Base-by-base conservation (phyloP, 768 basidiomycete genomes). In the Hydnum rufescens region DNA sequence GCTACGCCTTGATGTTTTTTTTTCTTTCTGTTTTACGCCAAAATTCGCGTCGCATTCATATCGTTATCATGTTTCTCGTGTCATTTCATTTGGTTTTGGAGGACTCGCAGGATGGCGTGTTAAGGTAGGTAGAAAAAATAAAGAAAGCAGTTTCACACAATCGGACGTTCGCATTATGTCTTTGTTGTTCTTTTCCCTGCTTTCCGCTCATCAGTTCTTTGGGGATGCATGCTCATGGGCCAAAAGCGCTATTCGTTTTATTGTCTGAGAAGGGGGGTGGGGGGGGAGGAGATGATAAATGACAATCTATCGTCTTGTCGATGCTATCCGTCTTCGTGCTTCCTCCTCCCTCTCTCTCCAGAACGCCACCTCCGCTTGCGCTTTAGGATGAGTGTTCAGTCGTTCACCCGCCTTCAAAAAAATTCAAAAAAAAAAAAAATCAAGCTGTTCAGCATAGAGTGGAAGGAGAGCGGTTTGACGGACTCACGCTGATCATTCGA, bases 311-410 rank as follows among this genome's bases (percentile, higher is more conserved):
- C 53, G 28, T 4, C 47, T 29, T 5, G 58, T 49, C 39, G 47
- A 56, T 39, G 59, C 52, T 8, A 65, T 68, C 50, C 69, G 60
- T 32, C 71, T 60, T 30, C 72, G 63, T 19, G 84, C 77, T 58
- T 85, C 80, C 61, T 90, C 89, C 60, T 89, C 85, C 53, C 82
- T 71, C 57, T 86, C 77, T 3, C 82, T 74, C 83, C 89, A 95
- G 64, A 80, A 88, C 3, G 76, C 77, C 36, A 89, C 74, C 60
- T 96, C 92, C 54, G 76, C 75, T 61, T 93, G 90, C 1, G 82
- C 73, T 62, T 87, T 87, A 1, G 82, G 77, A 63, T 95, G 90
- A 4, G 78, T 79, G 2, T 75, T 78, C 42, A 77, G 70, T 26
- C 44, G 13, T 25, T 47, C 44, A 13, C 44, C 44, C 75, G 5